Base-by-base conservation (phyloP, 1,284 basidiomycete species). In the Peniophora sp. region DNA sequence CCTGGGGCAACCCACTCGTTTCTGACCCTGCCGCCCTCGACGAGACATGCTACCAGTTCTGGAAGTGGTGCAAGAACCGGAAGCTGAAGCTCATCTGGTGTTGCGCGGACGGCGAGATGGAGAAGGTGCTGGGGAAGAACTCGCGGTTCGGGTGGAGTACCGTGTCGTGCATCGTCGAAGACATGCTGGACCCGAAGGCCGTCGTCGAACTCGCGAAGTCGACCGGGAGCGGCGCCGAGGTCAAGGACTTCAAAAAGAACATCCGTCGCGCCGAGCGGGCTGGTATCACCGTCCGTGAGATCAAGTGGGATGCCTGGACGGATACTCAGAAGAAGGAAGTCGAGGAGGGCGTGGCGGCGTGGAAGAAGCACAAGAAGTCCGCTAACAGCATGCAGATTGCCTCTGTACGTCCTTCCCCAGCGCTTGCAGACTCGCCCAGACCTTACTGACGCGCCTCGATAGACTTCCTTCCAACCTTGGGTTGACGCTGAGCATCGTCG, bases 171-270 rank as follows among this genome's bases (percentile, higher is more conserved):
- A 72, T 76, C 47, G 68, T 68, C 45, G 73, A 76, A 49, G 71
- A 74, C 51, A 58, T 68, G 22, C 51, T 75, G 3, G 64, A 76
- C 50, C 70, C 73, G 0, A 63, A 61, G 3, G 68, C 69, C 44
- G 61, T 75, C 9, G 58, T 74, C 15, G 64, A 70, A 22, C 53
- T 73, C 46, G 69, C 66, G 15, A 60, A 62, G 24, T 57, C 64
- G 0, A 63, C 64, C 2, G 64, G 55, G 12, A 54, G 64, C 24
- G 55, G 61, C 0, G 56, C 64, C n/a, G 61, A 64, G 51, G 64
- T 74, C 47, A 75, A 71, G 51, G 73, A 72, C 50, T 51, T 75
- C 51, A 73, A 72, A 60, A 74, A 75, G 62, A 78, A 74, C 47
- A 56, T 75, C 15, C 59, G 67, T 20, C 60, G 68, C 9, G 71